Evolutionary conservation across 305 asterid species (phyloP), one percentile per base, ranked within the genome.

Genomic region (Striga hermonthica): DNA sequence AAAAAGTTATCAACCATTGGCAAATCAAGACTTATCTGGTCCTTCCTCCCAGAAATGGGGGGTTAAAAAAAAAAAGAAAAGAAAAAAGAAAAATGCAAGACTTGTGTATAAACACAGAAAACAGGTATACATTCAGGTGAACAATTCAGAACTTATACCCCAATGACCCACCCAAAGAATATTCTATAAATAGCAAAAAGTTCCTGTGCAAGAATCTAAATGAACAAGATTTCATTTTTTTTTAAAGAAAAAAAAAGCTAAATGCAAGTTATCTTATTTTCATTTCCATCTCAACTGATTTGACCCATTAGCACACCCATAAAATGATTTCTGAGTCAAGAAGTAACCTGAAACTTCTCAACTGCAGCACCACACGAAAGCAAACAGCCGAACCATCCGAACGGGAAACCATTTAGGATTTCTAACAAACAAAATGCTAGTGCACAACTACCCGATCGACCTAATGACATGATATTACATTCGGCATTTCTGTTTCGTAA

Each of bases 341-440:
- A 82, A 82, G 87, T 80, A 73, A 82, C 57, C 76, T 65, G 71
- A 16, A 79, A 82, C 87, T 79, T 80, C 85, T 71, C 80, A 82
- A 79, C 84, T 59, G 78, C 83, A 79, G 69, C 78, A 81, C 75
- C 78, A 73, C 70, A 61, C 70, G 83, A 82, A 79, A 82, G 77
- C 77, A 64, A 75, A 73, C 87, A 74, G 53, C 72, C 68, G 74
- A 79, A 78, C 86, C 73, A 66, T 73, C 75, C 63, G 69, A 67
- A 74, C 73, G 44, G 65, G 75, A 76, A 60, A 70, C 31, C 34
- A 56, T 62, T 55, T 74, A 39, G 47, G 72, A 56, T 76, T 69
- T 68, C 70, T 54, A 68, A 56, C 60, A 65, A 64, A 67, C 68
- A 67, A 62, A 22, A 0, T 66, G 53, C 44, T 75, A 62, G 64